Base-by-base conservation (phyloP, 2,329 filamentous ascomycete species). In the Pseudocercospora macadamiae region DNA sequence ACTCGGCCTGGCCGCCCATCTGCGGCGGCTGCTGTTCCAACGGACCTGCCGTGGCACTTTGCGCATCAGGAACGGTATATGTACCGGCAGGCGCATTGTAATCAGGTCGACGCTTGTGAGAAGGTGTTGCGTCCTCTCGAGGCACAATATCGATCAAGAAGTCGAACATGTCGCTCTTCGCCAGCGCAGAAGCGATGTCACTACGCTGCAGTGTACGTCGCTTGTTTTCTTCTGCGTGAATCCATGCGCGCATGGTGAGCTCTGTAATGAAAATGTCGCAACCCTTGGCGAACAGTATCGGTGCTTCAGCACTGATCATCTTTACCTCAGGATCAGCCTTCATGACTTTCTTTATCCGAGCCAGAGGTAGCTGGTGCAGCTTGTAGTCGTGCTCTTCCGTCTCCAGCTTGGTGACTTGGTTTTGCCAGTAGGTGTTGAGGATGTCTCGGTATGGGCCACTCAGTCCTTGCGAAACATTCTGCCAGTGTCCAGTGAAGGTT, bases 271-370 rank as follows among this genome's bases (percentile, higher is more conserved):
- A 99, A 72, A 97, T 97, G 73, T 99, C 95, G 76, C 95, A 97
- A 34, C 93, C 95, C 77, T 99, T 99, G 52, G 95, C 95, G 71
- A 99, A 99, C 12, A 99, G 82, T 68, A 99, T 99, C 1, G 95
- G 95, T 1, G 95, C 95, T 78, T 99, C 95, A 7, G 95, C 95
- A 3, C 93, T 97, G 64, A 99, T 99, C 95, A 99, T 99, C 81
- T 99, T 99, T 48, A 99, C 95, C 71, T 99, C 95, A 0, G 95
- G 95, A 68, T 99, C 95, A 0, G 95, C 95, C 79, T 99, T 99
- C 95, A 99, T 99, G 66, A 99, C 95, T 77, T 99, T 99, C 82
- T 99, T 99, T 80, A 99, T 99, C 55, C 95, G 89, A n/a, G 95
- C 95, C 37, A 99, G 83, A 1, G 95, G 95, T 36, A 99, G 83